A percentile compares a stretch with the other conserved stretches of the same genome.
phyloP scores from a whole-genome alignment of 139 green algal species.

The Mesostigma viride region DNA sequence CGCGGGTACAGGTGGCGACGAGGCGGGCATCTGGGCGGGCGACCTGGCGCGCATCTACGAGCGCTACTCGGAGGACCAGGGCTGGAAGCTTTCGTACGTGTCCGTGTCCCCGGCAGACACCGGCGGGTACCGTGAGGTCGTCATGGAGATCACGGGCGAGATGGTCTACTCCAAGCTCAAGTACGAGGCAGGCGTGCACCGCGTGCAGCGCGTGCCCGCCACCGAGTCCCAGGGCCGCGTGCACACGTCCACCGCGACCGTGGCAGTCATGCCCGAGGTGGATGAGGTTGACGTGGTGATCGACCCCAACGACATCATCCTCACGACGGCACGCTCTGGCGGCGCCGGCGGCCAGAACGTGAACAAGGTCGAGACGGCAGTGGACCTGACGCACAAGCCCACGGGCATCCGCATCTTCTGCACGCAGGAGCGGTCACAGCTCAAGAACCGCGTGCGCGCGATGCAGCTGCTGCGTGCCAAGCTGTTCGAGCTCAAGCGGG shows the following conservation, averaged over 20 bases:
- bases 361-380: constrained; percentile 91
- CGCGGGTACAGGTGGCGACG: constrained; percentile 65
- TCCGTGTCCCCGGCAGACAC: constrained; percentile 44
- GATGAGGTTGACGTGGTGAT: constrained; percentile 73
- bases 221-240: constrained; percentile 83
- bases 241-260: constrained; percentile 87
- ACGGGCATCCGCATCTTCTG: constrained; percentile 81
- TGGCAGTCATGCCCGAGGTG: constrained; percentile 66
- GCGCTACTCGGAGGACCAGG: constrained; percentile 45
- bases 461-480: constrained; percentile 73
- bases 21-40: constrained; percentile 61
- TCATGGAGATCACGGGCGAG: constrained; percentile 39
- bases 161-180: constrained; percentile 67
- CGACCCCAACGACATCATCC: constrained; percentile 71
- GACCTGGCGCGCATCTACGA: constrained; percentile 74
- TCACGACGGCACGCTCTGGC: constrained; percentile 71
- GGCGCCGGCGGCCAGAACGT: constrained; percentile 89
- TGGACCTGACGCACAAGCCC: constrained; percentile 95
- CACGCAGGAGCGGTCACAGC: constrained; percentile 86
- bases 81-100: constrained; percentile 61
- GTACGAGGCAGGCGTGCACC: constrained; percentile 91
- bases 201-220: constrained; percentile 90
- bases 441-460: constrained; percentile 80
- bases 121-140: constrained; percentile 74
- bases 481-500: constrained; percentile 76